A percentile compares a stretch with the other conserved stretches of the same genome.
Conservation (phyloP, 495 filamentous ascomycete genomes). For the Jackrogersella minutella region DNA sequence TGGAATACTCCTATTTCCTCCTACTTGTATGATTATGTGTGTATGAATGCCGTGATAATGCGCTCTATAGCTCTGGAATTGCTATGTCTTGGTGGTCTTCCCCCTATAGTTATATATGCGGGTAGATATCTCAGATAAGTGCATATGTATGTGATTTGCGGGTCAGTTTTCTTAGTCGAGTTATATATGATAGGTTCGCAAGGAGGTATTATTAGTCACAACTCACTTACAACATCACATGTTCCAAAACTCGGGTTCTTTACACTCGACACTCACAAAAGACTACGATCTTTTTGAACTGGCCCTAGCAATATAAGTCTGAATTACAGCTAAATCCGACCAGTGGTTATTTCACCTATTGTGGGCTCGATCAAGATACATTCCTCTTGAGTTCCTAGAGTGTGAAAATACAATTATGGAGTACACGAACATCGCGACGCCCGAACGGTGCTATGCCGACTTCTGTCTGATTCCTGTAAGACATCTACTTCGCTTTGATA, state of each 20-base stretch:
- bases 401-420: slow-evolving; percentile 36
- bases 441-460: slow-evolving; percentile 73
- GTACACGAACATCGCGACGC: slow-evolving; percentile 63
- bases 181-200: too few relatives aligned
- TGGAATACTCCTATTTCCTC: neutral
- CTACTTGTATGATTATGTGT: neutral
- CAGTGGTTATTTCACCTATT: too few relatives aligned
- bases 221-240: neutral
- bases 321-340: too few relatives aligned
- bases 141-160: slow-evolving; percentile 1
- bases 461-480: slow-evolving; percentile 83
- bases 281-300: neutral
- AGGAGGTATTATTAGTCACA: neutral
- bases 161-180: slow-evolving; percentile 4
- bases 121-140: neutral
- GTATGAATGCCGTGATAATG: neutral
- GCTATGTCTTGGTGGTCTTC: neutral
- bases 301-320: neutral
- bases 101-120: too few relatives aligned
- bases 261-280: neutral
- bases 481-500: too few relatives aligned
- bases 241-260: neutral
- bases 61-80: neutral
- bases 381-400: neutral
- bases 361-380: neutral